Base-by-base conservation (phyloP, 108 stramenopile species). In the Licmophora abbreviata region DNA sequence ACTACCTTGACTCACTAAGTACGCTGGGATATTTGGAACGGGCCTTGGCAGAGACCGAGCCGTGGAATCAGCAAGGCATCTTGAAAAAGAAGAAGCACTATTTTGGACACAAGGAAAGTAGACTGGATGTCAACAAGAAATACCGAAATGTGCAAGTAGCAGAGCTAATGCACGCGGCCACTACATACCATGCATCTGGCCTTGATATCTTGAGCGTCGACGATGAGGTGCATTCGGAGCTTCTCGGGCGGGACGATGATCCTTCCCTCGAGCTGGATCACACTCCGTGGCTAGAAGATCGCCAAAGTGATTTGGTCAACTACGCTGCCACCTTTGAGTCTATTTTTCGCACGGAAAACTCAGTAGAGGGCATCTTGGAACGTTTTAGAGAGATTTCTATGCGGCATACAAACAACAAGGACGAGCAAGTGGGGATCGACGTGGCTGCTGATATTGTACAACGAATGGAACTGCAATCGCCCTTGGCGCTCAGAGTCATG, bases 381-480 rank as follows among this genome's bases (percentile, higher is more conserved):
- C 76, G 78, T 1, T 60, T 88, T 22, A 56, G 64, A 23, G 77
- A 83, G 55, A 54, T 70, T 44, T 73, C 66, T 12, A 37, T 48
- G 1, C 43, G 48, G 3, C 51, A 47, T 31, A 61, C 66, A 9
- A 44, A 59, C 9, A 58, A 64, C 50, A 52, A 58, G 28, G 79
- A 75, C 2, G 71, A 71, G 12, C 26, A 74, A 45, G 74, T 79
- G 58, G 65, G 60, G 26, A 67, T 71, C n/a, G 47, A 56, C 45
- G 70, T 79, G 14, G 88, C 88, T 11, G 67, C 72, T 9, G 61
- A 69, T 22, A 44, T 89, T 47, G 58, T 77, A 14, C 30, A 54
- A 14, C 58, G 69, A 15, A 78, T 89, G 77, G 77, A 85, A 41
- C 51, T 48, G 12, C 81, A 81, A 48, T 82, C 83, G 36, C 88